Conservation (phyloP, 2,329 filamentous ascomycete species). For the Ceratocystis harringtonii region DNA sequence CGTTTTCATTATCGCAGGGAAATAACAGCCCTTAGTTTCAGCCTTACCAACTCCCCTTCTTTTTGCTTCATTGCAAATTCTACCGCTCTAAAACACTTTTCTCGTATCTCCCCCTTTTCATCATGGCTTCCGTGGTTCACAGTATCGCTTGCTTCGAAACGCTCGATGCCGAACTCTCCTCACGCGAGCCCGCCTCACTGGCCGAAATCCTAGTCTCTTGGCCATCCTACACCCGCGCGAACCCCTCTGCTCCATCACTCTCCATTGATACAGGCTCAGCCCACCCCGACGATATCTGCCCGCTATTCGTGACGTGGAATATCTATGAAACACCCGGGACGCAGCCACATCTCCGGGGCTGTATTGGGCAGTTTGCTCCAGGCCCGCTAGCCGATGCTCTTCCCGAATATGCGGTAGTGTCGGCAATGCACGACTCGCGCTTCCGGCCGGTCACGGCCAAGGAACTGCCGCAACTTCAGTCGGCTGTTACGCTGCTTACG, state of each 20-base stretch:
- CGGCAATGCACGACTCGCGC: conserved; percentile 49
- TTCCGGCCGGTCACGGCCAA: conserved; percentile 39
- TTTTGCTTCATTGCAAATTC: too few relatives aligned
- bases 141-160: conserved; percentile 90
- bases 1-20: neutral
- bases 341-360: conserved; percentile 63
- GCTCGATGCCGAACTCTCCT: conserved; percentile 59
- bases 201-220: conserved; percentile 54
- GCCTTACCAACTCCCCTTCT: neutral
- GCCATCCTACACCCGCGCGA: conserved; percentile 25
- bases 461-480: conserved; percentile 45
- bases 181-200: conserved; percentile 52
- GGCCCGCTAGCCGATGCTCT: conserved; percentile 60
- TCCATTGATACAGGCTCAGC: conserved; percentile 20
- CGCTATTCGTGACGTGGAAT: conserved; percentile 23
- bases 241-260: conserved; percentile 16
- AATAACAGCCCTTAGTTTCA: neutral
- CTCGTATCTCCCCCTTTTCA: neutral
- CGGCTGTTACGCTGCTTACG: conserved; percentile 66
- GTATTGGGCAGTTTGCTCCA: conserved; percentile 86
- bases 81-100: neutral
- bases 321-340: conserved; percentile 24
- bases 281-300: conserved; percentile 25
- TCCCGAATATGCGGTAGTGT: conserved; percentile 66
- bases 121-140: conserved; percentile 73